These are phyloP conservation scores for Paratinospora sagittata DNA, from an alignment of 164 flowering plant genomes.

Conservation along the genomic window DNA sequence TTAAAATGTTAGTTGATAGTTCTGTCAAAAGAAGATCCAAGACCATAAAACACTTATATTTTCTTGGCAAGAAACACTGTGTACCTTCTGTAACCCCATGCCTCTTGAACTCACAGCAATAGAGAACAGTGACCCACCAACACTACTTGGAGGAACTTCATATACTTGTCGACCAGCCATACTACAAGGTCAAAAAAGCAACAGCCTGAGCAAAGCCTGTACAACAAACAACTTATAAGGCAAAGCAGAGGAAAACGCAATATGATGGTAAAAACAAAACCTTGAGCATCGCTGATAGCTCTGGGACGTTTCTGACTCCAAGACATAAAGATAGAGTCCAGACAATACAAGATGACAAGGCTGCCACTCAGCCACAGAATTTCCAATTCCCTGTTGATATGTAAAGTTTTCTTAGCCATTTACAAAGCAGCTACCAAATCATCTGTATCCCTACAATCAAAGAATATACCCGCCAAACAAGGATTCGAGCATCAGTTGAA, in stretches of 20 bases:
- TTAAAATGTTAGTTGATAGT: neutral
- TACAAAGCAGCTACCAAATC: neutral
- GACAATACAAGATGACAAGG: conserved; percentile 83
- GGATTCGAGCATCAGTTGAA: conserved; percentile 62
- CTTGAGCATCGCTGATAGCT: conserved; percentile 76
- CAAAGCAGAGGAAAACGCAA: conserved; percentile 4
- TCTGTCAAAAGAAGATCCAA: neutral
- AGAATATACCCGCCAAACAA: conserved; percentile 83
- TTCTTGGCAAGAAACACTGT: conserved; percentile 14
- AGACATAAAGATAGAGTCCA: conserved; percentile 71
- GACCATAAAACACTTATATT: neutral
- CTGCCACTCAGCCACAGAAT: conserved; percentile 90
- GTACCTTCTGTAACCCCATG: conserved; percentile 71
- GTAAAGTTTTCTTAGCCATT: neutral
- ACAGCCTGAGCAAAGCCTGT: neutral
- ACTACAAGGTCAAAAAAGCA: conserved; percentile 38
- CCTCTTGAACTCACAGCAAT: conserved; percentile 79
- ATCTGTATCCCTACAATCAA: neutral
- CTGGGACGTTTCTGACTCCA: conserved; percentile 70
- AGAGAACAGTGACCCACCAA: conserved; percentile 78
- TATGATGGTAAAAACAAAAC: conserved; percentile 22
- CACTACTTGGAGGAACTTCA: conserved; percentile 81
- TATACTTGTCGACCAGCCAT: conserved; percentile 87
- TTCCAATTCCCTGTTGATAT: conserved; percentile 73
- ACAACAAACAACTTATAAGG: neutral